Conservation (phyloP, 2,329 filamentous ascomycete genomes). For the Nigrospora oryzae region DNA sequence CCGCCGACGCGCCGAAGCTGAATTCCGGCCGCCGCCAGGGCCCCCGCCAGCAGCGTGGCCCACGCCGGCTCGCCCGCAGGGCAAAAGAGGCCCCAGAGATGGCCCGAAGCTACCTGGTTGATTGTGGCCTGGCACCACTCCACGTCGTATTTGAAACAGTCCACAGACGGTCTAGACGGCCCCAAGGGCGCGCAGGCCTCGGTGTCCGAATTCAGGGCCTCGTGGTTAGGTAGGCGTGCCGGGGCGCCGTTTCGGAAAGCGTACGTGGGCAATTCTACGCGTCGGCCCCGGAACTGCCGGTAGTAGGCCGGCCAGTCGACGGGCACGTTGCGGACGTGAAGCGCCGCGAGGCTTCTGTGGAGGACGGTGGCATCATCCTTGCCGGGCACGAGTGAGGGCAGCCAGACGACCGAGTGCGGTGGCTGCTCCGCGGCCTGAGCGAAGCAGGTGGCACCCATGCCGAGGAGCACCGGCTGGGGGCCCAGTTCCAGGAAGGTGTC, state of each 20-base stretch:
- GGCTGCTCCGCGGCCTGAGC: not conserved
- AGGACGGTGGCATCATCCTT: not conserved
- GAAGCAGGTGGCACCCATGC: constrained; percentile 11
- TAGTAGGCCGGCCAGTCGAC: constrained; percentile 17
- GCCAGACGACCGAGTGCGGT: not conserved
- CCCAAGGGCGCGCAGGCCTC: constrained; percentile 1
- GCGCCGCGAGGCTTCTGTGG: not conserved
- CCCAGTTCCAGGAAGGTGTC: constrained; percentile 15
- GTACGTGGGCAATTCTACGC: constrained; percentile 14
- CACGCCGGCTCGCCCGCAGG: not conserved
- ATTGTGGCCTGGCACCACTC: not conserved
- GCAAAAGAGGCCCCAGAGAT: not conserved
- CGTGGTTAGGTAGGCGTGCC: no score
- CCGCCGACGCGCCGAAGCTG: not conserved
- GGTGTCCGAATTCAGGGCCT: no score
- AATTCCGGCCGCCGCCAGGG: not conserved
- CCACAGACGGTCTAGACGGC: not conserved
- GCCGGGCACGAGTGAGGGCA: not conserved
- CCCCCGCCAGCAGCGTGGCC: not conserved
- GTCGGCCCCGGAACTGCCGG: constrained; percentile 9
- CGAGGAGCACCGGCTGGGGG: constrained; percentile 10
- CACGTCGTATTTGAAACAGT: not conserved
- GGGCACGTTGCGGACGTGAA: constrained; percentile 8
- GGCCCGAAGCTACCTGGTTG: not conserved
- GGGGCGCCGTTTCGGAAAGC: constrained; percentile 18